phyloP scores from a whole-genome alignment of 1,284 basidiomycete genomes.

The Puccinia novopanici region DNA sequence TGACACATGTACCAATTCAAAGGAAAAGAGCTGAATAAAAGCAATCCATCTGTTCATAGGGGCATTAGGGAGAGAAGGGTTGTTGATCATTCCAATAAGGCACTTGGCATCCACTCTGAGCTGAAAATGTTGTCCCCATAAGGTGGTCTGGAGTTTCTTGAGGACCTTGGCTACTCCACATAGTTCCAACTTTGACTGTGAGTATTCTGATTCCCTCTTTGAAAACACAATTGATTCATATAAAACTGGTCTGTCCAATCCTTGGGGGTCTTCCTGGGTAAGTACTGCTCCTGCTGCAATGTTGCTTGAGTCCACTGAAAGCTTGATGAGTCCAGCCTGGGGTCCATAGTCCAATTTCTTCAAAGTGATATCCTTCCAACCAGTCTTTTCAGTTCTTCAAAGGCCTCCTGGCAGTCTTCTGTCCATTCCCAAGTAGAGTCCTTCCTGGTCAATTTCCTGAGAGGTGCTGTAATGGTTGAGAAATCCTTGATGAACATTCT shows the following conservation, averaged over 20 bases:
- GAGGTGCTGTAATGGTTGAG: background rate
- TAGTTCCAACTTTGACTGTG: background rate
- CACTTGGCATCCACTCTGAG: slow-evolving; percentile 32
- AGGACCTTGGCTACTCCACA: background rate
- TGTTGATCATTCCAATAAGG: slow-evolving; percentile 33
- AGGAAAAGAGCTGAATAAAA: slow-evolving; percentile 32
- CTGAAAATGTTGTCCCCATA: slow-evolving; percentile 20
- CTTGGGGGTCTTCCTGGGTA: background rate
- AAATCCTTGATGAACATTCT: slow-evolving; percentile 17
- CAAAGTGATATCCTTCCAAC: slow-evolving; percentile 8
- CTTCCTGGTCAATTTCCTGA: background rate
- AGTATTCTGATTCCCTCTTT: background rate
- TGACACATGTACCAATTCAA: slow-evolving; percentile 24
- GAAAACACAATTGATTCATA: background rate
- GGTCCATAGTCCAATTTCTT: background rate
- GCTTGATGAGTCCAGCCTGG: slow-evolving; percentile 1
- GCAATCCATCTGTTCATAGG: slow-evolving; percentile 34
- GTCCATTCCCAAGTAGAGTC: background rate
- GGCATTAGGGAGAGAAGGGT: slow-evolving; percentile 20
- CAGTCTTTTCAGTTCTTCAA: background rate
- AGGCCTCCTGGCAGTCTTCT: background rate
- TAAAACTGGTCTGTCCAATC: background rate
- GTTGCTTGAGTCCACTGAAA: slow-evolving; percentile 21
- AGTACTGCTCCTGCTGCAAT: background rate
- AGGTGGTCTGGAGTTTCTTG: background rate